These are phyloP conservation scores for Rhododendron vialii DNA, from an alignment of 148 eudicot genomes.

Conservation along the genomic window DNA sequence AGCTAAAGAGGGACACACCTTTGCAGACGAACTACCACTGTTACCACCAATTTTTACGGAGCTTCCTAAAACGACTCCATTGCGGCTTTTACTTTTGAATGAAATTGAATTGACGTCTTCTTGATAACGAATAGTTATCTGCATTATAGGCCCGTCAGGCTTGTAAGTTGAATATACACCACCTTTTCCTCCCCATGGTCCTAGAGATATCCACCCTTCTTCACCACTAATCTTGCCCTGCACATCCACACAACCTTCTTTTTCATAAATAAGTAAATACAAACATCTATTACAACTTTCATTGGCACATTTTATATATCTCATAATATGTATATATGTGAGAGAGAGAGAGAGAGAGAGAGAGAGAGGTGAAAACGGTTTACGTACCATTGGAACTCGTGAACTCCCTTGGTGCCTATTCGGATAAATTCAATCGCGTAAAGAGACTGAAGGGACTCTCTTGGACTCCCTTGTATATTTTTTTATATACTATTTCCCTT, in stretches of 20 bases:
- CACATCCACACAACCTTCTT: not conserved
- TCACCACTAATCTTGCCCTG: not conserved
- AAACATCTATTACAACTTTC: too few relatives aligned
- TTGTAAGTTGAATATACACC: not conserved
- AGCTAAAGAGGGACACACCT: too few relatives aligned
- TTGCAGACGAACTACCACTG: fast-evolving
- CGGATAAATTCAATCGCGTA: not conserved
- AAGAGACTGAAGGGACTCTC: too few relatives aligned
- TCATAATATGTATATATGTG: too few relatives aligned
- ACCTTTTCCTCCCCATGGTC: not conserved
- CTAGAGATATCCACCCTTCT: not conserved
- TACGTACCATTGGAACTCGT: not conserved
- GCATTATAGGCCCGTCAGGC: not conserved
- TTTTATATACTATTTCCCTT: too few relatives aligned
- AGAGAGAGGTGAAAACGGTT: not conserved
- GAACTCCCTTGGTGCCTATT: not conserved
- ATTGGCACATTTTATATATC: too few relatives aligned
- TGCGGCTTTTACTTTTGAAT: not conserved
- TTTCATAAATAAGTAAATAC: too few relatives aligned
- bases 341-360: too few relatives aligned
- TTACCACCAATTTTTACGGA: too few relatives aligned
- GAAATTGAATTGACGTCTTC: not conserved
- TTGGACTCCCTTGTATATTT: too few relatives aligned
- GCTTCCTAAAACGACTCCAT: too few relatives aligned
- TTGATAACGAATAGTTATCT: not conserved